Evolutionary conservation across 73 alveolate genomes (phyloP), one percentile per base, ranked within the genome.

Genomic region (Paramecium biaurelia): DNA sequence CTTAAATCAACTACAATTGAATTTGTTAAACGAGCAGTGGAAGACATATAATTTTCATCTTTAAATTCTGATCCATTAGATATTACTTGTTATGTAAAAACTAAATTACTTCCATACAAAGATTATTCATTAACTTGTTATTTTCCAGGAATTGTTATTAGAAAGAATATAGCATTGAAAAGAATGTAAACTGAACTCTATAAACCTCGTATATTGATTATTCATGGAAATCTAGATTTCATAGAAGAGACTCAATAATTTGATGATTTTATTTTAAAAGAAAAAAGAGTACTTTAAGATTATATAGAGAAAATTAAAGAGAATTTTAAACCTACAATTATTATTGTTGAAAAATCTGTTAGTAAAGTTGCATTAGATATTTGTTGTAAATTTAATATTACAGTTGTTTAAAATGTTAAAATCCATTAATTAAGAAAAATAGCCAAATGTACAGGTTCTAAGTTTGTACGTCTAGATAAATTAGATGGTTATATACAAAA

Each of bases 21-120:
- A 11, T 79, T 79, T 45, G 56, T 79, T 23, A 79, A 79, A 24
- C 4, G 18, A 43, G 90, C 74, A 12, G 90, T 79, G 0, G 90
- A 79, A 6, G 90, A 79, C 28, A 45, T 79, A 20, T 23, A 79
- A 30, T 43, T 18, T 41, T 47, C 70, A 23, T 41, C 90, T 42
- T 10, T 79, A 5, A 79, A 45, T 24, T 24, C 45, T 12, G 70
- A 79, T 4, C 74, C 49, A 1, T 38, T 79, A 37, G 90, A 79
- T 9, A 79, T 79, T 6, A 79, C 45, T 43, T 79, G 90, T 20
- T 79, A 79, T 79, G 76, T 79, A 11, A 79, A 79, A 47, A 79
- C 43, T 5, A 79, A 79, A 45, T 38, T 45, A 10, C 30, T 79
- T 2, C 90, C 90, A 9, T 79, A 24, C 28, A 10, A 45, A 45